Evolutionary conservation across 371 early-diverging fungal species (phyloP), one percentile per base, ranked within the genome.

Genomic region (Mortierella sp.): DNA sequence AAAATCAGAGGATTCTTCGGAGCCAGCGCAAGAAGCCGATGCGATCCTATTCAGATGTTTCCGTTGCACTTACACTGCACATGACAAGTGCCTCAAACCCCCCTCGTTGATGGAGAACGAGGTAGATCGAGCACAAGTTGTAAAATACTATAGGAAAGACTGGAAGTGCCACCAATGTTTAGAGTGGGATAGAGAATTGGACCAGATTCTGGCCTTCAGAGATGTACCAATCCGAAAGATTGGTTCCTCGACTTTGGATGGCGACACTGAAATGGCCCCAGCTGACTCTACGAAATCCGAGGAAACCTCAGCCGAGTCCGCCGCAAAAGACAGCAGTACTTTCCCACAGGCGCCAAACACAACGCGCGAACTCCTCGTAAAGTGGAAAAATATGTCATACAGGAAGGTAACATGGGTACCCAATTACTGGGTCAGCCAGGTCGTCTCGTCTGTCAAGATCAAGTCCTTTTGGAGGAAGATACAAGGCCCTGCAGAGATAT

Each of bases 351-450:
- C 81, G 4, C 68, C 68, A 16, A 75, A 80, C 40, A 75, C 81
- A 3, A 72, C 30, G 5, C 72, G 76, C 5, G 86, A 87, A 47
- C 71, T 86, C n/a, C 70, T 88, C 8, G 74, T 93, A 58, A 90
- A 90, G 52, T 93, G 92, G 92, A 84, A 84, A 62, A 76, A 71
- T 11, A 51, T 73, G 37, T 89, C 91, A 1, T 90, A 89, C 64
- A 84, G 90, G 16, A 88, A 90, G 64, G 64, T 87, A 8, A 75
- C 75, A 20, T 93, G 93, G 93, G 91, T 91, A 9, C 78, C 88
- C n/a, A 70, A 72, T 11, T 74, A 69, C 37, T 90, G 89, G 88
- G 65, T 87, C 18, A 69, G 72, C 18, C 68, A 76, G 16, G 74
- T 74, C 9, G 64, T 71, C 11, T 57, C 84, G 0, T 45, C 62